phyloP scores from a whole-genome alignment of 768 basidiomycete genomes.

The Lentinula guzmanii region DNA sequence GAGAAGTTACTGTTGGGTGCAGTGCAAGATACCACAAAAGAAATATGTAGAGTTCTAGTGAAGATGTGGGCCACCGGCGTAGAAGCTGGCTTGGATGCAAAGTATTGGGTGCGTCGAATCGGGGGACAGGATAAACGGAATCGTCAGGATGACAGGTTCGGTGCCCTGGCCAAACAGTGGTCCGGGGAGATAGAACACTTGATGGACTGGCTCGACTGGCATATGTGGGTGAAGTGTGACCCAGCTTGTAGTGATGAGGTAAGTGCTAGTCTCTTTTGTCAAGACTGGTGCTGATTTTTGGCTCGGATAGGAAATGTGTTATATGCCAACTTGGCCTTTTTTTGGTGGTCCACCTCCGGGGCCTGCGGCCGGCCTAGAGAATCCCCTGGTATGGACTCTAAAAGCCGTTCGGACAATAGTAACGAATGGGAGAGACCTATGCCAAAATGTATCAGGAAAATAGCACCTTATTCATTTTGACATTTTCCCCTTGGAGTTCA shows the following conservation, averaged over 20 bases:
- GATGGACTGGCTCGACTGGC: slow-evolving; percentile 51
- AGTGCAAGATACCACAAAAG: slow-evolving; percentile 28
- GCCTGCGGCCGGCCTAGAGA: not conserved
- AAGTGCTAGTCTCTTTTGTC: slow-evolving; percentile 9
- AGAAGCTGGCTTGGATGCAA: slow-evolving; percentile 16
- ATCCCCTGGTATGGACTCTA: not conserved
- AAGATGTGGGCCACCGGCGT: slow-evolving; percentile 42
- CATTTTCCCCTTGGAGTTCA: too few species aligned
- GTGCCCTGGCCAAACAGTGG: slow-evolving; percentile 22
- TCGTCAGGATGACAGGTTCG: not conserved
- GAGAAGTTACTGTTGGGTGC: slow-evolving; percentile 24
- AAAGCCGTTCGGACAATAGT: not conserved
- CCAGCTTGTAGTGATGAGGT: slow-evolving; percentile 43
- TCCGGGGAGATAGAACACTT: slow-evolving; percentile 23
- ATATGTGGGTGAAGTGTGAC: slow-evolving; percentile 39
- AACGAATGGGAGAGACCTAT: slow-evolving; percentile 16
- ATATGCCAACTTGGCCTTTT: slow-evolving; percentile 38
- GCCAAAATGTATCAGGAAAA: slow-evolving; percentile 21
- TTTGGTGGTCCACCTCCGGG: slow-evolving; percentile 14
- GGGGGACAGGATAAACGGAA: not conserved
- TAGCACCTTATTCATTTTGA: slow-evolving; percentile 16
- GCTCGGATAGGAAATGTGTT: slow-evolving; percentile 31
- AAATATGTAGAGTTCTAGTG: slow-evolving; percentile 41
- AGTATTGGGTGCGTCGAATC: not conserved
- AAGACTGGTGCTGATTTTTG: not conserved